A percentile compares a stretch with the other conserved stretches of the same genome.
These are phyloP conservation scores for Phymatotrichopsis omnivora DNA, from an alignment of 2,329 filamentous ascomycete species.

Conservation along the genomic window DNA sequence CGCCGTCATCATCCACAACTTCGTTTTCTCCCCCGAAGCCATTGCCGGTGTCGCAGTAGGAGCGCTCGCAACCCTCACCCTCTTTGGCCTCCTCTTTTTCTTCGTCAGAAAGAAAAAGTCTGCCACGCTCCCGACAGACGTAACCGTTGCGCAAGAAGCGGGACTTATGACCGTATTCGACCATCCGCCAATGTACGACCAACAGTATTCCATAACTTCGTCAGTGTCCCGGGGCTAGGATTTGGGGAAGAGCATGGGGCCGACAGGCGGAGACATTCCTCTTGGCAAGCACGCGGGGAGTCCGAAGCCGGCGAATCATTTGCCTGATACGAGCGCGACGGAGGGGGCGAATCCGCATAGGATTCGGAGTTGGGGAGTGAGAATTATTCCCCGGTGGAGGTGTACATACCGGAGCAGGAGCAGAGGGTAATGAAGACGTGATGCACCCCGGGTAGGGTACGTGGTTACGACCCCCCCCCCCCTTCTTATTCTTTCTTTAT, in stretches of 20 bases:
- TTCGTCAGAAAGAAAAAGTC: slow-evolving; percentile 23
- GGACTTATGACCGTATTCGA: slow-evolving; percentile 3
- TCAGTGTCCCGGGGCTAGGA: not conserved
- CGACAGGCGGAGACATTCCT: not conserved
- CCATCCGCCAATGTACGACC: slow-evolving; percentile 23
- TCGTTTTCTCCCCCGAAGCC: slow-evolving; percentile 37
- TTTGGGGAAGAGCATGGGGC: not conserved
- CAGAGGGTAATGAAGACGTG: not conserved
- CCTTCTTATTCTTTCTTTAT: too few species aligned
- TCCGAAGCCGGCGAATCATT: not conserved
- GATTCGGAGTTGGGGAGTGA: slow-evolving; percentile 19
- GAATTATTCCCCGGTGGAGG: slow-evolving; percentile 23
- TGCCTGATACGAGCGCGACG: too few species aligned
- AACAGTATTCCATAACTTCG: slow-evolving; percentile 9
- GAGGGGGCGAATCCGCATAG: slow-evolving; percentile 14
- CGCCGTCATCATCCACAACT: not conserved
- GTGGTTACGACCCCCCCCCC: too few species aligned
- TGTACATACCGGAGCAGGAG: slow-evolving; percentile 23
- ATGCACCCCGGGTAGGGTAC: too few species aligned
- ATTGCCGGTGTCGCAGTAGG: slow-evolving; percentile 53
- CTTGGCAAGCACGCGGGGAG: not conserved
- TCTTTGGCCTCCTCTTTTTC: slow-evolving; percentile 39
- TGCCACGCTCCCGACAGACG: not conserved
- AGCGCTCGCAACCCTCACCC: slow-evolving; percentile 38
- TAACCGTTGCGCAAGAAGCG: not conserved